Evolutionary conservation across 2,329 filamentous ascomycete species (phyloP).

Genomic region (Endothia cerciana): DNA sequence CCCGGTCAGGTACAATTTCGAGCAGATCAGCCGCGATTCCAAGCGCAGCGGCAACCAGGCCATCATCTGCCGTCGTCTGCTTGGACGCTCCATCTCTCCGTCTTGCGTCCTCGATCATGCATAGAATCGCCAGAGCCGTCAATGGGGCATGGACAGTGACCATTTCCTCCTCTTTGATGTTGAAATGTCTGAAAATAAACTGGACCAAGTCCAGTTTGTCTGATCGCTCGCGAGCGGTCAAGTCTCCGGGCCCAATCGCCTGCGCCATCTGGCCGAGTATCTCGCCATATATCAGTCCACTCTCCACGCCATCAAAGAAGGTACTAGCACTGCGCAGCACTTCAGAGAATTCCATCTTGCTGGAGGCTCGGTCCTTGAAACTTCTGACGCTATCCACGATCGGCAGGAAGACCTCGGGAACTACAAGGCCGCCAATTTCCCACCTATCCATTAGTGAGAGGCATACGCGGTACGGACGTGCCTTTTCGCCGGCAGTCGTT

Average conservation of each 20-base stretch:
- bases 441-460: slow-evolving; percentile 97
- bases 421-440: slow-evolving; percentile 91
- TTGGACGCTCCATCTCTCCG: slow-evolving; percentile 37
- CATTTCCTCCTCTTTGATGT: slow-evolving; percentile 96
- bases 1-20: slow-evolving; percentile 66
- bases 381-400: slow-evolving; percentile 78
- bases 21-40: slow-evolving; percentile 61
- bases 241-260: slow-evolving; percentile 53
- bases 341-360: slow-evolving; percentile 77
- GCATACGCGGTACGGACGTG: slow-evolving; percentile 87
- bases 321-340: slow-evolving; percentile 90
- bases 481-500: slow-evolving; percentile 66
- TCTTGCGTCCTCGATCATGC: slow-evolving; percentile 61
- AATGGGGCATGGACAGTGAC: slow-evolving; percentile 81
- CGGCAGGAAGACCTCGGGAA: slow-evolving; percentile 86
- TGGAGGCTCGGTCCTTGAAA: slow-evolving; percentile 68
- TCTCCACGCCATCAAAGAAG: slow-evolving; percentile 97
- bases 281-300: slow-evolving; percentile 88
- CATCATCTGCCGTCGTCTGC: slow-evolving; percentile 27
- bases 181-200: slow-evolving; percentile 88
- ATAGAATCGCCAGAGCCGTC: slow-evolving; percentile 66
- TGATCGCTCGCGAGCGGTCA: slow-evolving; percentile 52
- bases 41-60: slow-evolving; percentile 41
- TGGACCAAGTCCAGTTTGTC: slow-evolving; percentile 73
- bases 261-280: slow-evolving; percentile 70